Percentiles rank a stretch among this genome's conserved stretches.
These are phyloP conservation scores for Paradendryphiella salina DNA, from an alignment of 2,329 filamentous ascomycete genomes.

Conservation along the genomic window DNA sequence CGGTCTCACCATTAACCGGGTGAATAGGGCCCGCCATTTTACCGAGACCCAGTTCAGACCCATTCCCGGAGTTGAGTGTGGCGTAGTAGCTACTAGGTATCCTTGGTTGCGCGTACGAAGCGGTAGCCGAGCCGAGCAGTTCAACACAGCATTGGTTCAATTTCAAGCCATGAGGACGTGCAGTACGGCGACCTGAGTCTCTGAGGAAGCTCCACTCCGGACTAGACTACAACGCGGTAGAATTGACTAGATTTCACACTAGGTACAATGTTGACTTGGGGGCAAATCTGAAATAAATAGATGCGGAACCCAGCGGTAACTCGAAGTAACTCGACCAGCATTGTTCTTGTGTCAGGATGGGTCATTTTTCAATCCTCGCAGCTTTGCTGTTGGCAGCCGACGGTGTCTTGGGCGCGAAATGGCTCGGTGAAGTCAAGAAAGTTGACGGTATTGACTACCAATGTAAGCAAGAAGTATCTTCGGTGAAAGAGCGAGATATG, in stretches of 20 bases:
- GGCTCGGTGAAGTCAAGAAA: conserved; percentile 39
- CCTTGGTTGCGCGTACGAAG: not conserved
- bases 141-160: conserved; percentile 3
- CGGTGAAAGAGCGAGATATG: not conserved
- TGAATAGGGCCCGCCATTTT: conserved; percentile 7
- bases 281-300: conserved; percentile 12
- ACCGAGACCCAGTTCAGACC: not conserved
- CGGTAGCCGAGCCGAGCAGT: not conserved
- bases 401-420: conserved; percentile 23
- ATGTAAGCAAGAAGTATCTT: conserved; percentile 16
- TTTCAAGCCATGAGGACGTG: not conserved
- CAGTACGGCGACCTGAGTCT: conserved; percentile 7
- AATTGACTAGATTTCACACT: conserved; percentile 2
- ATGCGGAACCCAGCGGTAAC: not conserved
- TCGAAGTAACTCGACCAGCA: not conserved
- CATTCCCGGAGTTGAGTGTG: conserved; percentile 1
- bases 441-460: conserved; percentile 31
- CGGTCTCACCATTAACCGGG: conserved; percentile 6
- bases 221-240: not conserved
- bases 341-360: conserved; percentile 25
- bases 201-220: conserved; percentile 1
- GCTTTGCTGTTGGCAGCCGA: conserved; percentile 26
- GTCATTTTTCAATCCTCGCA: conserved; percentile 25
- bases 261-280: not conserved
- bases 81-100: not conserved